Conservation (phyloP, 2,329 filamentous ascomycete species). For the Colletotrichum echinochloae region DNA sequence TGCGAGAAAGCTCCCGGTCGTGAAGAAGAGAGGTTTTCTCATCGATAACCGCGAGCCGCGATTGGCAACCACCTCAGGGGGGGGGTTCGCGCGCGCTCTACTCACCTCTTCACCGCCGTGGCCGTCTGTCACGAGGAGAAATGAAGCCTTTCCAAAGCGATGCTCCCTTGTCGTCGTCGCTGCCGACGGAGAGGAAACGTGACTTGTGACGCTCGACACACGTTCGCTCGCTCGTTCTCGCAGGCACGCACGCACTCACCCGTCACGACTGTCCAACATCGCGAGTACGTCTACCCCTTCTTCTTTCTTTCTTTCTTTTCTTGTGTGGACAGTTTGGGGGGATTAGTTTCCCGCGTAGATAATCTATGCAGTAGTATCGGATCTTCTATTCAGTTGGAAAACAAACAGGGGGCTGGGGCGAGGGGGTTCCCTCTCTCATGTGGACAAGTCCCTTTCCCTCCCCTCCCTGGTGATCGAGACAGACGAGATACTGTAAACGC, state of each 20-base stretch:
- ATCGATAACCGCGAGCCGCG: not conserved
- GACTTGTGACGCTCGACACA: no score
- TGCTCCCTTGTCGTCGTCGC: not conserved
- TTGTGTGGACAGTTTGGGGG: constrained; percentile 16
- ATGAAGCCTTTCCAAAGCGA: not conserved
- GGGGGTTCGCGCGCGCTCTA: no score
- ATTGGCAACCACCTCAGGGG: not conserved
- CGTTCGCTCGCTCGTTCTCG: not conserved
- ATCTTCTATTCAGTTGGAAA: constrained; percentile 23
- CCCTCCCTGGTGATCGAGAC: not conserved
- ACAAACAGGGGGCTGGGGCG: not conserved
- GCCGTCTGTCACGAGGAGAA: not conserved
- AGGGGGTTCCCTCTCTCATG: not conserved
- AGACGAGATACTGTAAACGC: constrained; percentile 26
- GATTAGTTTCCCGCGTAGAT: not conserved
- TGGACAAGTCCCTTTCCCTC: not conserved
- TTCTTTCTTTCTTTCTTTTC: not conserved
- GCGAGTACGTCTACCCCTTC: not conserved
- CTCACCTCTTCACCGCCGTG: not conserved
- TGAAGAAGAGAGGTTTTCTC: not conserved
- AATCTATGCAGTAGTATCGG: constrained; percentile 10
- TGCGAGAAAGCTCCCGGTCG: not conserved
- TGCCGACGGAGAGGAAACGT: no score
- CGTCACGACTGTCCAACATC: not conserved
- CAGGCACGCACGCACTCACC: not conserved